phyloP scores from a whole-genome alignment of 2,329 filamentous ascomycete genomes.

The Tolypocladium guangdongense region DNA sequence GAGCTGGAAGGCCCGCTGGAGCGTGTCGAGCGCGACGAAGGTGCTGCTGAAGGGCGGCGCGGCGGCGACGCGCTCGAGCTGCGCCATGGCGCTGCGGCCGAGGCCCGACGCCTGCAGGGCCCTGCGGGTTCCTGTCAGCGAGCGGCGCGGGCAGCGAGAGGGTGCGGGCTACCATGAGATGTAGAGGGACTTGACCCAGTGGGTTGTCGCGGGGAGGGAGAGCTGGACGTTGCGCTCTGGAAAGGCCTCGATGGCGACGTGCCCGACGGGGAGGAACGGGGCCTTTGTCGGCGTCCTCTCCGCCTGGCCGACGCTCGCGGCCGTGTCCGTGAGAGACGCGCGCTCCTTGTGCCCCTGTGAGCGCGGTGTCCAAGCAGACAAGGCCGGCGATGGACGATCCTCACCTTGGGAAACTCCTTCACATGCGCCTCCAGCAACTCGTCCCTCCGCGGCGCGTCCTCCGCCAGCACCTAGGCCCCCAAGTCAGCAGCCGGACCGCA shows the following conservation, averaged over 20 bases:
- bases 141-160: too few species aligned
- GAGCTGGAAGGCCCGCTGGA: slow-evolving; percentile 16
- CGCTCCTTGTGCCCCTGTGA: slow-evolving; percentile 15
- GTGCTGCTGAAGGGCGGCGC: slow-evolving; percentile 20
- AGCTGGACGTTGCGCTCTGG: slow-evolving; percentile 18
- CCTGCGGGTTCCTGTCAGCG: slow-evolving; percentile 2
- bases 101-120: slow-evolving; percentile 24
- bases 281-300: slow-evolving; percentile 17
- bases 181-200: slow-evolving; percentile 30
- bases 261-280: slow-evolving; percentile 27
- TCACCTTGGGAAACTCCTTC: slow-evolving; percentile 18
- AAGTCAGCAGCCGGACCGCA: not conserved
- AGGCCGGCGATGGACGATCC: not conserved
- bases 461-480: slow-evolving; percentile 1
- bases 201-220: slow-evolving; percentile 18
- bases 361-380: not conserved
- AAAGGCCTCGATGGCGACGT: slow-evolving; percentile 25
- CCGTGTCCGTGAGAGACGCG: slow-evolving; percentile 22
- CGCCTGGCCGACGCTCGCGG: slow-evolving; percentile 15
- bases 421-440: slow-evolving; percentile 19
- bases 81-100: slow-evolving; percentile 23
- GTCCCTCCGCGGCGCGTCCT: slow-evolving; percentile 17
- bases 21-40: slow-evolving; percentile 24
- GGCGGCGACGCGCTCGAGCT: slow-evolving; percentile 20
- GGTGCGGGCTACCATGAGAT: slow-evolving; percentile 18